Conservation (phyloP, 192 early-diverging fungal genomes). For the Obelidium mucronatum region DNA sequence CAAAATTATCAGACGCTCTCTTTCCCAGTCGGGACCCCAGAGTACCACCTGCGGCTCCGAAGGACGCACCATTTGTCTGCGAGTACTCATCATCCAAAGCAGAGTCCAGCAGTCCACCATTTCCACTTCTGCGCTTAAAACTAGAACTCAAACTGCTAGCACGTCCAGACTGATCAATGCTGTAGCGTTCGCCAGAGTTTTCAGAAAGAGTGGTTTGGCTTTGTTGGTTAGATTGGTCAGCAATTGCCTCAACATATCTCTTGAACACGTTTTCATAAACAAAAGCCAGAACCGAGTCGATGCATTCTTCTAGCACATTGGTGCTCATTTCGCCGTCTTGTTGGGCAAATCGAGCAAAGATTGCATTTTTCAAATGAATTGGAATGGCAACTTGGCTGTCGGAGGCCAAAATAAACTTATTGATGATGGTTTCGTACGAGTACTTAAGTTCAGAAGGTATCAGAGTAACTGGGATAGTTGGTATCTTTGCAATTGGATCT, state of each 20-base stretch:
- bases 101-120: background rate
- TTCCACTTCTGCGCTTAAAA: background rate
- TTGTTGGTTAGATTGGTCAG: background rate
- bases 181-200: background rate
- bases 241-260: background rate
- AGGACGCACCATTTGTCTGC: too few species aligned
- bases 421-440: conserved; percentile 7
- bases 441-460: conserved; percentile 5
- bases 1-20: background rate
- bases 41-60: too few species aligned
- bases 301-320: conserved; percentile 1
- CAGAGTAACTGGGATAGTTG: background rate
- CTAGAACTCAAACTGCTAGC: background rate
- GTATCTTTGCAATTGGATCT: background rate
- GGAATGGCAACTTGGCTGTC: background rate
- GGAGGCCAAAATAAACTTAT: background rate
- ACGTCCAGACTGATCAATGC: background rate
- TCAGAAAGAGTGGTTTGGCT: background rate
- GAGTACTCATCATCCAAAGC: background rate
- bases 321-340: background rate
- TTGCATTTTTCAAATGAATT: background rate
- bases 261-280: conserved; percentile 10
- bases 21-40: too few species aligned
- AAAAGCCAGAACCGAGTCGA: conserved; percentile 9
- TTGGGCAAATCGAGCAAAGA: background rate